Evolutionary conservation across 1,284 basidiomycete species (phyloP), one percentile per base, ranked within the genome.

Genomic region (Fomitopsis pinicola): DNA sequence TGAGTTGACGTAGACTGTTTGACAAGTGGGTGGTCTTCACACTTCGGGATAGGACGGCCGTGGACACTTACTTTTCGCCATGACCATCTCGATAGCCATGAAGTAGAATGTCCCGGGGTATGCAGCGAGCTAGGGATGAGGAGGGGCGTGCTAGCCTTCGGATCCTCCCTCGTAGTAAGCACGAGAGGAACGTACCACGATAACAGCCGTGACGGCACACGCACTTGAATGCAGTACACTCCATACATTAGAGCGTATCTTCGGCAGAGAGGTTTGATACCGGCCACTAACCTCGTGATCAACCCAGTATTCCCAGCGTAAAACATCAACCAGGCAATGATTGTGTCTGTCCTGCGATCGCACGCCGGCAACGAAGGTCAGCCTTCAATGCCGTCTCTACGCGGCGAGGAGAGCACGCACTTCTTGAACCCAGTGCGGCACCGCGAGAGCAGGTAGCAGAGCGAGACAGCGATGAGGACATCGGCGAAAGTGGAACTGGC

Each of bases 381-480:
- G 22, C 42, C 1, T 1, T 2, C 22, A 22, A 22, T 22, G 22
- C 22, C 22, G 22, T 22, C 22, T 22, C 22, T 22, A 22, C 2
- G 22, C 22, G 22, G 22, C 22, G 22, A 22, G 22, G 22, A 22
- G 22, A 22, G 42, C 35, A 45, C 22, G 6, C 7, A 45, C 42
- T 22, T 45, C 7, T 14, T 9, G 15, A n/a, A 45, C 6, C 42
- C 42, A 9, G 42, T 45, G 15, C 42, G 42, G 22, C 42, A 45
- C 17, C 15, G 15, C 7, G 42, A 17, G 15, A 45, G 42, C 8
- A 45, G 42, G 15, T 45, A 45, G 22, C 42, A 67, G 12, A 69
- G 61, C 7, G 68, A 59, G 8, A 58, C 60, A 9, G 68, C 66
- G 46, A 69, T 67, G 55, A 65, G n/a, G 3, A 55, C 62, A 54